phyloP scores from a whole-genome alignment of 352 stramenopile species.

The Peronospora destructor region DNA sequence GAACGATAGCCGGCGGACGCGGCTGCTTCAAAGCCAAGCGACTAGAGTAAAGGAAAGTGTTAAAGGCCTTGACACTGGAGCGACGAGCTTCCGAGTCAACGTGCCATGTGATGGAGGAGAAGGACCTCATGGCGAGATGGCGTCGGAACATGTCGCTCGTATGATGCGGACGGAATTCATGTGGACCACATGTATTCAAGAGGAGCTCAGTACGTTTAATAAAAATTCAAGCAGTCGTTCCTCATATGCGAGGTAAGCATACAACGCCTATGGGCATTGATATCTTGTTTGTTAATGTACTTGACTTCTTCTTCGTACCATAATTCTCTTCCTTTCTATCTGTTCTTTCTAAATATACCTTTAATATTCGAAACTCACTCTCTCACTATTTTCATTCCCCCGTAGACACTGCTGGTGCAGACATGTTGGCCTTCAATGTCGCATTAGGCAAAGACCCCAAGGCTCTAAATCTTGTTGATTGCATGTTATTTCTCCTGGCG shows the following conservation, averaged over 20 bases:
- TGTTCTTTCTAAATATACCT: neutral
- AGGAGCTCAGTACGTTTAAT: too few species aligned
- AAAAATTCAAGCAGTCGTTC: too few species aligned
- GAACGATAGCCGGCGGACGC: constrained; percentile 17
- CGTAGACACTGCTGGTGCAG: neutral
- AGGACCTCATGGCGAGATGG: neutral
- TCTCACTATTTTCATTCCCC: neutral
- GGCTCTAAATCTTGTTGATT: constrained; percentile 39
- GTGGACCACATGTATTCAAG: neutral
- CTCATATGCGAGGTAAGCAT: too few species aligned
- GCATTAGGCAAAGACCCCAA: constrained; percentile 18
- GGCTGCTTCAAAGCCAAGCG: constrained; percentile 6
- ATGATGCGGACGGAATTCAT: neutral
- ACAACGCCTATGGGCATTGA: too few species aligned
- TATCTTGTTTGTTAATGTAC: too few species aligned
- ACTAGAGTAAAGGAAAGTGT: constrained; percentile 19
- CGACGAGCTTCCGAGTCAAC: constrained; percentile 8
- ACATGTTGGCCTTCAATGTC: constrained; percentile 16
- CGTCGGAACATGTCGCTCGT: constrained; percentile 4
- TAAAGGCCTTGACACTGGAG: constrained; percentile 16
- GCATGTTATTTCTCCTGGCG: constrained; percentile 40
- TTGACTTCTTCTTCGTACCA: too few species aligned
- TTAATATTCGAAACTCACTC: neutral
- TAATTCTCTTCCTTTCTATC: neutral
- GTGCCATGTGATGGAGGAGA: constrained; percentile 5